Percentiles rank a stretch among this genome's conserved stretches.
Evolutionary conservation across 2,329 filamentous ascomycete genomes (phyloP).

Genomic region (Botrytis medusae): DNA sequence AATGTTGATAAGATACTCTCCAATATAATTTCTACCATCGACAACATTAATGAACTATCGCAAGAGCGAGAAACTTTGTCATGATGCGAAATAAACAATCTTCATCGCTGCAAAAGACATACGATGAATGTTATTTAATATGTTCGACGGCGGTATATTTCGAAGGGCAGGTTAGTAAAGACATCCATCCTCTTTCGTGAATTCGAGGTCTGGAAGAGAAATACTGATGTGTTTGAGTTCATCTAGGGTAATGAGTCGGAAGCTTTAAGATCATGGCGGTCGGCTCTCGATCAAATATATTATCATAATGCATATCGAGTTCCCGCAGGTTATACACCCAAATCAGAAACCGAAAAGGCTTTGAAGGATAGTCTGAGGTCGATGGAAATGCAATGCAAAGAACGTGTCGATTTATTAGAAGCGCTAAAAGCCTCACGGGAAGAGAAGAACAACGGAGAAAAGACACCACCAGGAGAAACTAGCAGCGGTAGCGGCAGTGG

Average conservation of each 20-base stretch:
- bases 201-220: background rate
- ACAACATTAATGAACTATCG: slow-evolving; percentile 1
- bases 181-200: background rate
- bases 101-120: slow-evolving; percentile 89
- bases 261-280: slow-evolving; percentile 86
- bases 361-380: slow-evolving; percentile 77
- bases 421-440: slow-evolving; percentile 68
- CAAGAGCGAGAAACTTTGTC: slow-evolving; percentile 23
- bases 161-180: slow-evolving; percentile 72
- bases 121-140: slow-evolving; percentile 92
- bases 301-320: slow-evolving; percentile 79
- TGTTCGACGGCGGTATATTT: slow-evolving; percentile 97
- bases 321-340: slow-evolving; percentile 66
- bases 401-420: slow-evolving; percentile 84
- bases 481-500: slow-evolving; percentile 47
- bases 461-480: slow-evolving; percentile 76
- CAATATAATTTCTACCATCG: background rate
- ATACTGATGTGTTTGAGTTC: background rate
- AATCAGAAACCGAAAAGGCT: slow-evolving; percentile 79
- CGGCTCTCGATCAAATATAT: slow-evolving; percentile 83
- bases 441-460: slow-evolving; percentile 63
- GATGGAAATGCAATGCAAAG: slow-evolving; percentile 88
- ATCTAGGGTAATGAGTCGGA: slow-evolving; percentile 83
- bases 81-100: slow-evolving; percentile 58
- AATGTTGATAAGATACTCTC: background rate